phyloP scores from a whole-genome alignment of 352 stramenopile species.

The Phytopythium oedochilum region DNA sequence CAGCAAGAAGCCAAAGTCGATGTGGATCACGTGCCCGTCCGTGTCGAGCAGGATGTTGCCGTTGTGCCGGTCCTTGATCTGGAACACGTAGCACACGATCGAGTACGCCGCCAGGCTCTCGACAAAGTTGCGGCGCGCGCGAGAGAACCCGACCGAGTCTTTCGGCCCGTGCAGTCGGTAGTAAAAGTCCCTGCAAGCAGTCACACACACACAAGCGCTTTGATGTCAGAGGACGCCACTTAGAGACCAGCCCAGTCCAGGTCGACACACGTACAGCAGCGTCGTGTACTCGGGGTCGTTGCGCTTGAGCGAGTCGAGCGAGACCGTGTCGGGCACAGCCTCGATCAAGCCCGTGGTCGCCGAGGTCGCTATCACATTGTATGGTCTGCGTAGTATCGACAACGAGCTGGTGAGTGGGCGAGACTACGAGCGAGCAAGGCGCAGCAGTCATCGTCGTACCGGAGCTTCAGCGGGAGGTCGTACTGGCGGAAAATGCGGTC shows the following conservation, averaged over 20 bases:
- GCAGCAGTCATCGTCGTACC: too few relatives aligned
- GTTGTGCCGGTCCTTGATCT: conserved; percentile 99
- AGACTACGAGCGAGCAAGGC: too few relatives aligned
- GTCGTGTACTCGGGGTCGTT: conserved; percentile 77
- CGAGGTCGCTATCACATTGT: conserved; percentile 96
- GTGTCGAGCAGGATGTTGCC: conserved; percentile 98
- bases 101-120: conserved; percentile 96
- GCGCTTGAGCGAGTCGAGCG: conserved; percentile 96
- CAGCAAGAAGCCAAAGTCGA: conserved; percentile 99
- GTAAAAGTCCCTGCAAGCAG: conserved; percentile 88
- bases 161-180: conserved; percentile 86
- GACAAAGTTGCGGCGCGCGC: conserved; percentile 85
- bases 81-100: conserved; percentile 97
- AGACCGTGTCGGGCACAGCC: conserved; percentile 95
- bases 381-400: conserved; percentile 67
- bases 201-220: conserved; percentile 15
- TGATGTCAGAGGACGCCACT: background rate
- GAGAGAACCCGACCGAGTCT: conserved; percentile 68
- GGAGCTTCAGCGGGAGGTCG: conserved; percentile 89
- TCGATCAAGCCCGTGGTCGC: conserved; percentile 95
- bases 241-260: background rate
- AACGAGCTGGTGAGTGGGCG: background rate
- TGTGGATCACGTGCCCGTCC: conserved; percentile 97
- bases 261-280: conserved; percentile 76
- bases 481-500: conserved; percentile 94